Percentiles rank a stretch among this genome's conserved stretches.
phyloP scores from a whole-genome alignment of 768 basidiomycete species.

The Lyophyllum semitale region DNA sequence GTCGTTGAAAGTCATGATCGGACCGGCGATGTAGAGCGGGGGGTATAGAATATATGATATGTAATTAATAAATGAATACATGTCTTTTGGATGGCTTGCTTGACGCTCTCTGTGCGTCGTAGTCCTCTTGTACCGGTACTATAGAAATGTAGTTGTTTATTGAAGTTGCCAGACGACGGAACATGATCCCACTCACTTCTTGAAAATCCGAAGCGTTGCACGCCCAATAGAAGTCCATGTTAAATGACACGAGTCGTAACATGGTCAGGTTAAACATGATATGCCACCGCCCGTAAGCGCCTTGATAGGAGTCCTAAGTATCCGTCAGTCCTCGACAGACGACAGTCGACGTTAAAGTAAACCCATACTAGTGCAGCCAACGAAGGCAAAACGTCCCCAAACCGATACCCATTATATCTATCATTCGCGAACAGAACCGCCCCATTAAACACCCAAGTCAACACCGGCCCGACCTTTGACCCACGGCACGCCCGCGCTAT shows the following conservation, averaged over 20 bases:
- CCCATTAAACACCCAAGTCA: conserved; percentile 81
- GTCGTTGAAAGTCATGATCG: conserved; percentile 95
- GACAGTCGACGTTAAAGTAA: background rate
- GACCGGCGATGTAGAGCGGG: conserved; percentile 94
- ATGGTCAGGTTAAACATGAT: conserved; percentile 95
- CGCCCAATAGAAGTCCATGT: conserved; percentile 92
- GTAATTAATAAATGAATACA: conserved; percentile 75
- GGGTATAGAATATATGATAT: conserved; percentile 88
- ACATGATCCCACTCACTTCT: conserved; percentile 39
- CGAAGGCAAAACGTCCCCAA: conserved; percentile 52
- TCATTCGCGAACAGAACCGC: conserved; percentile 79
- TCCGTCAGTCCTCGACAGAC: conserved; percentile 5
- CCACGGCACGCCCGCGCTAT: conserved; percentile 51
- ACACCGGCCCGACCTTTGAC: conserved; percentile 46
- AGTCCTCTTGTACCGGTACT: conserved; percentile 16
- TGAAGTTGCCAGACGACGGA: background rate
- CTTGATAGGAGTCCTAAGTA: conserved; percentile 62
- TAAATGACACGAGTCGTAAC: conserved; percentile 90
- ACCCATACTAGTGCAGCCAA: conserved; percentile 60
- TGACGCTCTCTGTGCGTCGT: conserved; percentile 65
- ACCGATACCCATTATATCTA: conserved; percentile 70
- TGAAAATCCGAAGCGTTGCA: conserved; percentile 36
- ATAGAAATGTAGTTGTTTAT: background rate
- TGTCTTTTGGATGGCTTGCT: conserved; percentile 50
- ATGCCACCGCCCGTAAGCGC: conserved; percentile 91